phyloP scores from a whole-genome alignment of 192 early-diverging fungal species.

The Fimicolochytrium jonesii region DNA sequence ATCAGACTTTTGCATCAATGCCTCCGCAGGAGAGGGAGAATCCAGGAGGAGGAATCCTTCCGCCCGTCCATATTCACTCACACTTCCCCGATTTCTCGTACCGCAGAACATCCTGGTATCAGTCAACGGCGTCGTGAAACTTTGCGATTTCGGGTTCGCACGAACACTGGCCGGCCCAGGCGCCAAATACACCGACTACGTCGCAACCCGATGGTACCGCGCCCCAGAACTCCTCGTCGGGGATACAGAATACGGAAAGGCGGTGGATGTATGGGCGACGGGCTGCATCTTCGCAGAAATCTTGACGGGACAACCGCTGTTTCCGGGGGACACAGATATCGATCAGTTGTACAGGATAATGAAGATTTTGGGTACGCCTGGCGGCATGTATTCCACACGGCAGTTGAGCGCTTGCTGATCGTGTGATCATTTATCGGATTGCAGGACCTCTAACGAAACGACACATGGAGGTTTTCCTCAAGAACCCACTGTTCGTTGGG shows the following conservation, averaged over 20 bases:
- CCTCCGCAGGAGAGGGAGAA: background rate
- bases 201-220: conserved; percentile 60
- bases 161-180: conserved; percentile 59
- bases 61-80: background rate
- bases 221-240: conserved; percentile 59
- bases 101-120: conserved; percentile 56
- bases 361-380: conserved; percentile 47
- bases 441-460: conserved; percentile 52
- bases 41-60: background rate
- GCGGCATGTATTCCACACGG: too few relatives aligned
- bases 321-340: conserved; percentile 63
- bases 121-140: conserved; percentile 53
- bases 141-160: conserved; percentile 66
- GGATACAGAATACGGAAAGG: conserved; percentile 61
- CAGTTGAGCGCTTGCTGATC: too few relatives aligned
- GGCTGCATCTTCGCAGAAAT: conserved; percentile 66
- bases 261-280: conserved; percentile 64
- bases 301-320: conserved; percentile 60
- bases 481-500: conserved; percentile 59
- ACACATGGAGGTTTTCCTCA: conserved; percentile 58
- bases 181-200: conserved; percentile 65
- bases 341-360: conserved; percentile 64
- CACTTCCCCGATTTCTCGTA: too few relatives aligned
- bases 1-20: background rate
- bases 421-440: too few relatives aligned